A percentile compares a stretch with the other conserved stretches of the same genome.
Conservation (phyloP, 768 basidiomycete genomes). For the Antrodiella citrinella region DNA sequence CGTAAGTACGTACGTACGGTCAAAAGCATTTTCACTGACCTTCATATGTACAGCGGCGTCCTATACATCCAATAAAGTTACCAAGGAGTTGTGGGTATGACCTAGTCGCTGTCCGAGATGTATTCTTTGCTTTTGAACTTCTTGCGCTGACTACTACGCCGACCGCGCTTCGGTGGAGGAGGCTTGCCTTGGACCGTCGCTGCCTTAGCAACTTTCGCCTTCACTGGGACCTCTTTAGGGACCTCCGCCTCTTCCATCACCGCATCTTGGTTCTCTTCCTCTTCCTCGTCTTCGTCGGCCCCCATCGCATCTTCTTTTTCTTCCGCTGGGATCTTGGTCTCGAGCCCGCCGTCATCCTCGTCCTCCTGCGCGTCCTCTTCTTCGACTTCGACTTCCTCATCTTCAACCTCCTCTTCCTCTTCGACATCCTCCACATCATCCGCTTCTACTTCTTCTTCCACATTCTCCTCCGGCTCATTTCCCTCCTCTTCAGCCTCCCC, state of each 20-base stretch:
- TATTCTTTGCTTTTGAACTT: not conserved
- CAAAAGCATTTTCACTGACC: too few relatives aligned
- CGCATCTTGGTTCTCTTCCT: not conserved
- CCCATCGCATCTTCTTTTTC: not conserved
- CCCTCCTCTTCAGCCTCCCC: not conserved
- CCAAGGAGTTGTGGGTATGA: not conserved
- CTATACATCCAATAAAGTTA: not conserved
- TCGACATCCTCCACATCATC: not conserved
- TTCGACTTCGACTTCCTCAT: not conserved
- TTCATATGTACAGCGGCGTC: not conserved
- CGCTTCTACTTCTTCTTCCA: not conserved
- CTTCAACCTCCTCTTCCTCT: not conserved
- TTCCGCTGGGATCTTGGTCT: not conserved
- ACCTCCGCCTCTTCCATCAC: too few relatives aligned
- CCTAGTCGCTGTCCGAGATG: not conserved
- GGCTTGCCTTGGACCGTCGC: not conserved
- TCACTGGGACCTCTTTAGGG: too few relatives aligned
- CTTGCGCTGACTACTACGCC: not conserved
- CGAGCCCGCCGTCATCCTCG: not conserved
- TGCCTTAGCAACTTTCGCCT: not conserved
- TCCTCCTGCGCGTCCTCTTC: not conserved
- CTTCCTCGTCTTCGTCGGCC: not conserved
- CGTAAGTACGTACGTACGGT: too few relatives aligned
- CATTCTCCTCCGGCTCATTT: not conserved
- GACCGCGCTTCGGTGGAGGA: too few relatives aligned